Evolutionary conservation across 1,139 yeast genomes (phyloP).

Genomic region (Torulaspora pretoriensis): DNA sequence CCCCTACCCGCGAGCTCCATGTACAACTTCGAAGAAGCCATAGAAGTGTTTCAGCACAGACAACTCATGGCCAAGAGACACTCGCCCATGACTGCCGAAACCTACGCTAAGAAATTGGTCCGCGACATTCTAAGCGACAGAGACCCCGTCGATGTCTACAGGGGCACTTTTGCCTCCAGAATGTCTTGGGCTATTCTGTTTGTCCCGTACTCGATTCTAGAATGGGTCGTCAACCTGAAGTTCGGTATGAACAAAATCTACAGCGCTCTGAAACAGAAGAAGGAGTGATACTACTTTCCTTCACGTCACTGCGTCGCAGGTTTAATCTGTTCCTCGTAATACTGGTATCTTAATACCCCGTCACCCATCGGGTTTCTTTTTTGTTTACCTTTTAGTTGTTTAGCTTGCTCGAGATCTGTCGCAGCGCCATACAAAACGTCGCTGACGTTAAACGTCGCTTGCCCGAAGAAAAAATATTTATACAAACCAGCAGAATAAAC

Average conservation of each 20-base stretch:
- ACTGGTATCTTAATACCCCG: not conserved
- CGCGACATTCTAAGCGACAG: constrained; percentile 42
- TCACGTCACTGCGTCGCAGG: not conserved
- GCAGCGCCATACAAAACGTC: constrained; percentile 2
- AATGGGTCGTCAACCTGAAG: constrained; percentile 43
- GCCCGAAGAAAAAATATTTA: constrained; percentile 1
- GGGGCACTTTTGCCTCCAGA: constrained; percentile 50
- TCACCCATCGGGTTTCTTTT: not conserved
- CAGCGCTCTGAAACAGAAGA: constrained; percentile 25
- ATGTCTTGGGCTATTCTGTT: constrained; percentile 38
- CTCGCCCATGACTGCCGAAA: constrained; percentile 55
- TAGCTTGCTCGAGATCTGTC: constrained; percentile 1
- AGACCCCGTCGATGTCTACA: constrained; percentile 47
- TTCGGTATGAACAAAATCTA: constrained; percentile 46
- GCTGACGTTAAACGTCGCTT: constrained; percentile 3
- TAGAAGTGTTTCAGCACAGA: constrained; percentile 48
- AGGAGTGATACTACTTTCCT: constrained; percentile 2
- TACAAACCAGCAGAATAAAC: not conserved
- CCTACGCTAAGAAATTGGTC: constrained; percentile 53
- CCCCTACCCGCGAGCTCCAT: constrained; percentile 54
- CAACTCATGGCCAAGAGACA: constrained; percentile 58
- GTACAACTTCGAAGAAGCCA: constrained; percentile 51
- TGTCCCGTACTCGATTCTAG: constrained; percentile 49
- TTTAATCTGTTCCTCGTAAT: not conserved
- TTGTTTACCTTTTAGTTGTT: not conserved